Percentiles rank a stretch among this genome's conserved stretches.
phyloP scores from a whole-genome alignment of 768 basidiomycete species.

The Tulasnella sp. region DNA sequence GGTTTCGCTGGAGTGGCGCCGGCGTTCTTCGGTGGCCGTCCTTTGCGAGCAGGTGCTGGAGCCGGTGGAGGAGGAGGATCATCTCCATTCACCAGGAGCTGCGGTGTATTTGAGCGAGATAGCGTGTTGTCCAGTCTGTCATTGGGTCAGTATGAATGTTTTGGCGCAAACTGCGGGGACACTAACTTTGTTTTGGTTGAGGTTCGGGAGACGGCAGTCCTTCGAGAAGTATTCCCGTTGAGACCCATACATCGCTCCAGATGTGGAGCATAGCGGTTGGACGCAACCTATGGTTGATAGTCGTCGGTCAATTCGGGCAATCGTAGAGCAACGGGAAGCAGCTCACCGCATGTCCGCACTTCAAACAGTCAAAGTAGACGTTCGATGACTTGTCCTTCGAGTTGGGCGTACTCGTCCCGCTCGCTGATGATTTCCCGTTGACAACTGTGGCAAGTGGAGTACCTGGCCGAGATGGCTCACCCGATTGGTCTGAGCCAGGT shows the following conservation, averaged over 20 bases:
- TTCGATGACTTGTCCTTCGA: slow-evolving; percentile 6
- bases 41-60: not conserved
- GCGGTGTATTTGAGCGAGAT: slow-evolving; percentile 12
- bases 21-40: slow-evolving; percentile 8
- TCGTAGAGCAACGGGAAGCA: not conserved
- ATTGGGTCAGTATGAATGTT: not conserved
- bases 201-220: not conserved
- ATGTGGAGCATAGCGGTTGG: slow-evolving; percentile 12
- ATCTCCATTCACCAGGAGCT: not conserved
- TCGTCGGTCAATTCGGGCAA: not conserved
- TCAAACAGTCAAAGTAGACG: slow-evolving; percentile 11
- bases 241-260: slow-evolving; percentile 7
- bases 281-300: not conserved
- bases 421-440: not conserved
- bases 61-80: not conserved
- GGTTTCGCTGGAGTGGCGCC: not conserved
- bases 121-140: not conserved
- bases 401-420: not conserved
- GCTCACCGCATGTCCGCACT: not conserved
- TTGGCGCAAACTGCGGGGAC: not conserved
- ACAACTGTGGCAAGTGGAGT: not conserved
- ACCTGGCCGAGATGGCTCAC: not conserved
- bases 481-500: not conserved
- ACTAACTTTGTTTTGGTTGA: slow-evolving; percentile 1
- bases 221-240: not conserved